Evolutionary conservation across 1,284 basidiomycete species (phyloP), one percentile per base, ranked within the genome.

Genomic region (Puccinia coronata): DNA sequence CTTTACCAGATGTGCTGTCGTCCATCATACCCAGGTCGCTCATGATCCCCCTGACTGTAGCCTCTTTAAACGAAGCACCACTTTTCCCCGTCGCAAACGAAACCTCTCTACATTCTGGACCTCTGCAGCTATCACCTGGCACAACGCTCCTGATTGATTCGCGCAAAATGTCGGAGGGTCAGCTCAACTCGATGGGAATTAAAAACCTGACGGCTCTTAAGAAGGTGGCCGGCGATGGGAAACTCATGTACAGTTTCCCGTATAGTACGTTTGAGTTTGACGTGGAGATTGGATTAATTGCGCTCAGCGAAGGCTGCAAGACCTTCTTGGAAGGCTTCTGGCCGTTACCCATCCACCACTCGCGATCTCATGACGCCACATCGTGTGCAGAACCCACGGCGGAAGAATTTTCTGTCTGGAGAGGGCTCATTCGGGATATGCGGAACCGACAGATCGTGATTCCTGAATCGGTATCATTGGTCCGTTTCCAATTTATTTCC

Each of bases 151-250:
- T 80, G 11, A 63, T 80, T 47, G 69, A 80, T 59, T 59, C 57
- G 23, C 51, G 55, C 16, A 31, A 49, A n/a, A 80, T 80, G 67
- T 36, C 51, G 18, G 67, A 72, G 34, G 78, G 78, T n/a, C 51
- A 71, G 20, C 70, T 80, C 12, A 73, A 63, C 34, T 61, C 78
- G 23, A 36, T 80, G 47, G 78, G 78, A 23, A 20, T 80, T 1
- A 78, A 76, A 43, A 81, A 80, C 28, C 65, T 83, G 25, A 20
- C 47, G 28, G 59, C 70, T 20, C 47, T 83, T n/a, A 80, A 82
- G 41, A 81, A 72, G 16, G 47, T 83, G 55, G 76, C 82, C 18
- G 80, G 82, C 34, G 82, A 84, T 47, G 83, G 82, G 4, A 82
- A 82, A 47, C 82, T 84, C 59, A 76, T 76, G 18, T 81, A 83